Evolutionary conservation across 352 stramenopile genomes (phyloP), one percentile per base, ranked within the genome.

Genomic region (Phytophthora chlamydospora): DNA sequence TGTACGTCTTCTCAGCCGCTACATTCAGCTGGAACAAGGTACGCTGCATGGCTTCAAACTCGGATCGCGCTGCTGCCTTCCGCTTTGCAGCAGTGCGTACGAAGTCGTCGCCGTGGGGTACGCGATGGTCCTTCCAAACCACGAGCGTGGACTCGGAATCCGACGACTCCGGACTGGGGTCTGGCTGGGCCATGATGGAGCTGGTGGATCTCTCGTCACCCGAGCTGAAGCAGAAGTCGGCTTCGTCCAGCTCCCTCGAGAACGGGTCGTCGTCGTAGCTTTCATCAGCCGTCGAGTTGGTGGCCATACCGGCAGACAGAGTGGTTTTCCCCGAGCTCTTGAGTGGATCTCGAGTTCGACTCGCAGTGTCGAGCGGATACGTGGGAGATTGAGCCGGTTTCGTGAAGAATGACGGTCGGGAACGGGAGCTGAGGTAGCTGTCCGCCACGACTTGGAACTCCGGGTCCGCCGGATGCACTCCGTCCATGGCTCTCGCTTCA

Each of bases 391-490:
- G 51, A 46, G 24, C 24, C 24, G 24, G 24, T 6, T 29, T 33
- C 17, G 35, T 49, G 10, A 33, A 59, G 17, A 40, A 16, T 36
- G 41, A 10, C 7, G 44, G 35, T 4, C 13, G 36, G 4, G 46
- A 53, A 16, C 17, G 52, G 35, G 10, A 49, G 3, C 11, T 61
- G 21, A 66, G 13, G 29, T 62, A 71, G 35, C 48, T 67, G 17
- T 76, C 71, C 4, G 67, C 59, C 10, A 79, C 58, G 16, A 74
- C 43, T 45, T 66, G 54, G 39, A 68, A 79, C 32, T 71, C 62
- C 1, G 50, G 50, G 0, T 74, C 59, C 0, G 38, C 38, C 11
- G 59, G 62, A 32, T 47, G 58, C 29, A 76, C 17, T 16, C 41
- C 63, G 12, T 38, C 45, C 35, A 67, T 69, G n/a, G 31, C 40